Evolutionary conservation across 2,329 filamentous ascomycete genomes (phyloP).

Genomic region (Colletotrichum spaethianum): DNA sequence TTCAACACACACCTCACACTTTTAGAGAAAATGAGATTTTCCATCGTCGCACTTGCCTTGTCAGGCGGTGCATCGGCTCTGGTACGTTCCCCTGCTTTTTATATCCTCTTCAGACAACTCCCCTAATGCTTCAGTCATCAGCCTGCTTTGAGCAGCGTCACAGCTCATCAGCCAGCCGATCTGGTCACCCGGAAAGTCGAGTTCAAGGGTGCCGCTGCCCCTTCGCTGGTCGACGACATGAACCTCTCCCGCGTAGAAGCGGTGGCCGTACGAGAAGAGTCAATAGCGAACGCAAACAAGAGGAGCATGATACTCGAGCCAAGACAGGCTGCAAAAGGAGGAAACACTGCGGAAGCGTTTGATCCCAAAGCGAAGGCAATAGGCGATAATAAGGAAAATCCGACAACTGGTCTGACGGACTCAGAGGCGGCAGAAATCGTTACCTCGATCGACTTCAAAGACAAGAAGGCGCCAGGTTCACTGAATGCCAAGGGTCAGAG

Average conservation of each 20-base stretch:
- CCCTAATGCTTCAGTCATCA: background rate
- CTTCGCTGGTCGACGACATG: conserved; percentile 9
- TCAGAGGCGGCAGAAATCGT: conserved; percentile 37
- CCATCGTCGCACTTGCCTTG: conserved; percentile 30
- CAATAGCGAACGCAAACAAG: background rate
- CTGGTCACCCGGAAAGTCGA: conserved; percentile 14
- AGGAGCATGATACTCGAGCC: background rate
- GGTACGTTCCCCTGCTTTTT: conserved; percentile 8
- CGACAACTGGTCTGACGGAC: conserved; percentile 33
- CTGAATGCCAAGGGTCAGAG: conserved; percentile 33
- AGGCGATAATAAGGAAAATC: conserved; percentile 33
- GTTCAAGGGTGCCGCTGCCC: conserved; percentile 2
- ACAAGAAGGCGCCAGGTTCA: conserved; percentile 34
- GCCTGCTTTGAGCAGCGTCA: conserved; percentile 15
- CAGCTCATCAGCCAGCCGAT: conserved; percentile 13
- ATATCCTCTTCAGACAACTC: background rate
- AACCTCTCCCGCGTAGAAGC: conserved; percentile 8
- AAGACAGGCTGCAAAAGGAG: background rate
- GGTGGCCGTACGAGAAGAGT: background rate
- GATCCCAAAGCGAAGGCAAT: conserved; percentile 9
- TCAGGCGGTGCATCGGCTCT: conserved; percentile 31
- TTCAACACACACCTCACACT: background rate
- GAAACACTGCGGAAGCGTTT: background rate
- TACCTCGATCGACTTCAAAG: conserved; percentile 25
- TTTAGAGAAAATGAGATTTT: conserved; percentile 24